Base-by-base conservation (phyloP, 495 filamentous ascomycete genomes). In the Gamarada debralockiae region DNA sequence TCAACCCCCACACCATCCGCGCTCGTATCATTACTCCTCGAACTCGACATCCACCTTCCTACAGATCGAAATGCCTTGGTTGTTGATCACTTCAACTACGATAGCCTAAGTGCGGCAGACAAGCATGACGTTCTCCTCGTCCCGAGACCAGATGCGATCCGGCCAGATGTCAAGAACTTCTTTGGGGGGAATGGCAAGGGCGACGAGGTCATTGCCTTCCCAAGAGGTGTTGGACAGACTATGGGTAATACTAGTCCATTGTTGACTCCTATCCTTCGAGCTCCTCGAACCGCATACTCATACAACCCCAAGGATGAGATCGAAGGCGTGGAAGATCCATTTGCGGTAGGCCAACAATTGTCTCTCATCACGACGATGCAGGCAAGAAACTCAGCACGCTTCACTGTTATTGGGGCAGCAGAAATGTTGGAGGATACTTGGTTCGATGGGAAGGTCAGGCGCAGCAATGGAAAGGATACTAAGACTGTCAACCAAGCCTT, bases 41-140 rank as follows among this genome's bases (percentile, higher is more conserved):
- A 98, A 70, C 73, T 97, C 65, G 95, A 96, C 64, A 89, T 98
- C 64, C 81, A 90, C 60, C 81, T 97, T 13, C 85, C 95, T n/a
- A 63, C 70, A 18, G 95, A 96, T 64, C 86, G 89, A 58, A 85
- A 84, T 34, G 80, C 87, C 29, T 71, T 92, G 25, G 85, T 93
- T 1, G 82, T 97, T 37, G 93, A 98, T 67, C 93, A 98, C 77
- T 96, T 96, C 80, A 89, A 89, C 71, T 90, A 95, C 70, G 92
- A 97, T 62, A 78, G 78, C 34, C 48, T 79, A 24, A 90, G 83
- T 47, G 82, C 90, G 10, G 55, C 80, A 29, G 90, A 96, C 54
- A 83, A 83, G 64, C 93, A 97, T 70, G 90, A 97, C 72, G 87
- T 96, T 24, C 78, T 97, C 43, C 70, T 97, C 37, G 71, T 96